Base-by-base conservation (phyloP, 345 rosid genomes). In the Raphanus sativus region DNA sequence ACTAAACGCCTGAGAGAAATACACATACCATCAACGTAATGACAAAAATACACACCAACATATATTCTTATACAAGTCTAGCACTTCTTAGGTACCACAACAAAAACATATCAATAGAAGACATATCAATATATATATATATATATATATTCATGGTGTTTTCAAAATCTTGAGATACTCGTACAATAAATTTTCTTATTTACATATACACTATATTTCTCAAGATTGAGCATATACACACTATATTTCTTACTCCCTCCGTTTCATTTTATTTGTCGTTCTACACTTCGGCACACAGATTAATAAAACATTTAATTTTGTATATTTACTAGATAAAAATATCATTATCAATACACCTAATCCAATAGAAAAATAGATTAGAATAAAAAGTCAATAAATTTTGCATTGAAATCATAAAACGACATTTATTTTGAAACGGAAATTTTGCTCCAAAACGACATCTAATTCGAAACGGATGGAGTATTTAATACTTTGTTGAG, bases 1-100 rank as follows among this genome's bases (percentile, higher is more conserved):
- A 63, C 88, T 69, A 36, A 91, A 84, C 28, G 86, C 74, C 71
- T 78, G 77, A 30, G 48, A 15, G 6, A 6, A 1, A 17, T 59
- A 17, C 25, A 67, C 24, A 50, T 50, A 48, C 13, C 54, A 15
- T 50, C 56, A 52, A 6, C 58, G 16, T 15, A 16, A 52, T 52
- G 24, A 6, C 6, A 52, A 52, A 52, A 52, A 52, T 52, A 15
- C 58, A 15, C 58, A 52, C 2, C 24, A 28, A 58, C 17, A 13
- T 58, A 21, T 36, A 32, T 62, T 30, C 15, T 30, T 62, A 33
- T 62, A 15, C 40, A 26, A 10, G 3, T 54, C 59, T 26, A 10
- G 25, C 16, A 16, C 59, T 16, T 6, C 30, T 52, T 58, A 24
- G 62, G 29, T 58, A 58, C 32, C 30, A 52, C 7, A 52, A 16